phyloP scores from a whole-genome alignment of 495 filamentous ascomycete species.

The Aspergillus carlsbadensis region DNA sequence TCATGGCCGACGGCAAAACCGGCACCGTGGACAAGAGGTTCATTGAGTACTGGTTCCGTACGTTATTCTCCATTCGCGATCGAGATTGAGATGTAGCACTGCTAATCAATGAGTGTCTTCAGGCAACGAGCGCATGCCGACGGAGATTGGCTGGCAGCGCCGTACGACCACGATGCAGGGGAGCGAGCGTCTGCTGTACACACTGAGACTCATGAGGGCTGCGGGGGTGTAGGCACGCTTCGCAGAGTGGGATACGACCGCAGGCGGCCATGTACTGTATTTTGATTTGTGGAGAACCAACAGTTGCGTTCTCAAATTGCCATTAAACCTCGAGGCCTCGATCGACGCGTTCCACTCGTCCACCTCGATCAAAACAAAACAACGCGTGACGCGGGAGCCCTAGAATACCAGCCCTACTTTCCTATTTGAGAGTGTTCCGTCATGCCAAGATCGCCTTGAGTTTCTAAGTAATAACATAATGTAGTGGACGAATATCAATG shows the following conservation, averaged over 20 bases:
- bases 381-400: no score
- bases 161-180: constrained; percentile 8
- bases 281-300: no score
- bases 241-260: no score
- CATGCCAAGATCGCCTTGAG: no score
- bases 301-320: not conserved
- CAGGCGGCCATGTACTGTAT: no score
- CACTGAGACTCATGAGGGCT: not conserved
- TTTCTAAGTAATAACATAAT: no score
- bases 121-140: constrained; percentile 18
- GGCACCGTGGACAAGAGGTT: constrained; percentile 13
- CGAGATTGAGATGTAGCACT: not conserved
- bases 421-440: no score
- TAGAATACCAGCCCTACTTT: no score
- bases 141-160: constrained; percentile 17
- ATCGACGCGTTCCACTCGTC: no score
- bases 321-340: no score
- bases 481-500: no score
- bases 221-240: not conserved
- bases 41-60: constrained; percentile 19
- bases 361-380: no score
- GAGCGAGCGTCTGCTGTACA: constrained; percentile 4
- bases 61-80: not conserved
- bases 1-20: constrained; percentile 18
- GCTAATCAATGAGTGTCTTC: not conserved